phyloP scores from a whole-genome alignment of 345 rosid species.

The Euphorbia peplus region DNA sequence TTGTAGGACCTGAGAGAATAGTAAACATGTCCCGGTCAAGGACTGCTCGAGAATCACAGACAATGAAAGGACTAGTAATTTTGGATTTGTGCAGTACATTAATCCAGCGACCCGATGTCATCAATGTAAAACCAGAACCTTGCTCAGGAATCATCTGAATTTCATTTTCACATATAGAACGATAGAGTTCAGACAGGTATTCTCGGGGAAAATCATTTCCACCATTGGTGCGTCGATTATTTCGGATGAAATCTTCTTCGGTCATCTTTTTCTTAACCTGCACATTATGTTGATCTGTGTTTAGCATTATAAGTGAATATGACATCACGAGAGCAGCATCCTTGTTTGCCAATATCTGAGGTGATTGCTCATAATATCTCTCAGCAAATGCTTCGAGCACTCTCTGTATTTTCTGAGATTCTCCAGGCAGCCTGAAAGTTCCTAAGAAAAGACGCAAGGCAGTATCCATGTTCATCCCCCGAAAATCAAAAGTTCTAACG shows the following conservation, averaged over 20 bases:
- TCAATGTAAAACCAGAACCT: constrained; percentile 49
- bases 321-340: constrained; percentile 72
- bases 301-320: constrained; percentile 69
- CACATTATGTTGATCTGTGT: constrained; percentile 71
- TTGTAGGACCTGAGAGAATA: constrained; percentile 55
- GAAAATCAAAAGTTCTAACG: constrained; percentile 65
- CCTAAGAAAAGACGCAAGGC: constrained; percentile 75
- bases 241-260: constrained; percentile 68
- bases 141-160: constrained; percentile 68
- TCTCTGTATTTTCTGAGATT: constrained; percentile 79
- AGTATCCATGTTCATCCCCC: constrained; percentile 56
- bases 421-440: constrained; percentile 75
- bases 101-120: constrained; percentile 67
- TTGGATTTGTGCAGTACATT: constrained; percentile 60
- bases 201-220: constrained; percentile 72
- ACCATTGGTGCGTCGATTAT: constrained; percentile 64
- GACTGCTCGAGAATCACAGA: constrained; percentile 44
- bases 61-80: constrained; percentile 49
- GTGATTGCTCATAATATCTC: constrained; percentile 76
- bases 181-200: constrained; percentile 60
- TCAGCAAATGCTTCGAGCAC: constrained; percentile 82
- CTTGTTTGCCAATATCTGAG: constrained; percentile 48
- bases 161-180: constrained; percentile 64
- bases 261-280: constrained; percentile 83
- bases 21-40: constrained; percentile 66